Evolutionary conservation across 768 basidiomycete species (phyloP).

Genomic region (Cubamyces lactineus): DNA sequence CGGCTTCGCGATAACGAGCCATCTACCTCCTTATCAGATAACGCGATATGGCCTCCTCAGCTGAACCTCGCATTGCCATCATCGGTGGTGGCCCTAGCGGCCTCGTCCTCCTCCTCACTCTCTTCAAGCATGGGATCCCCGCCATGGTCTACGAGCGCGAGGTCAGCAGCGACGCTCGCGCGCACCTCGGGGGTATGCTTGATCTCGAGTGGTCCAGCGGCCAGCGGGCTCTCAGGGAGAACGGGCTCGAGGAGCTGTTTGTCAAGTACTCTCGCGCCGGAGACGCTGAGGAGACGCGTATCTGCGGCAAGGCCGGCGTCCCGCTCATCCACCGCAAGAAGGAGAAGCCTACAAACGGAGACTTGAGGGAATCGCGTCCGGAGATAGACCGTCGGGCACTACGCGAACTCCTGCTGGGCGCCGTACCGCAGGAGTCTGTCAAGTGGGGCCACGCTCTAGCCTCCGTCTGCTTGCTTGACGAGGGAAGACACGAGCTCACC

Average conservation of each 20-base stretch:
- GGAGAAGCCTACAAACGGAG: background rate
- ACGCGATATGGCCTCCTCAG: too few relatives aligned
- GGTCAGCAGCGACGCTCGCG: background rate
- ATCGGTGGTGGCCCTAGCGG: conserved; percentile 6
- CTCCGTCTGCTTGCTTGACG: conserved; percentile 32
- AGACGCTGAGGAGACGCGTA: conserved; percentile 12
- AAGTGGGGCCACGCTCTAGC: conserved; percentile 46
- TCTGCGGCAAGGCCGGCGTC: conserved; percentile 9
- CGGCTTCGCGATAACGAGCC: too few relatives aligned
- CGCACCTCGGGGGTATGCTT: conserved; percentile 7
- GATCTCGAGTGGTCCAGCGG: conserved; percentile 6
- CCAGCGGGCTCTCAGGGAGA: conserved; percentile 7
- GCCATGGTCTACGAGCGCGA: conserved; percentile 12
- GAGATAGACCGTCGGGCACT: conserved; percentile 16
- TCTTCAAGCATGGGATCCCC: background rate
- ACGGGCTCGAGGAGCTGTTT: conserved; percentile 2
- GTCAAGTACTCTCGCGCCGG: background rate
- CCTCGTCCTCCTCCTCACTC: conserved; percentile 8
- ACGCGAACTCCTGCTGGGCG: conserved; percentile 8
- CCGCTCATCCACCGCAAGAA: background rate
- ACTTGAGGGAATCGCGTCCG: conserved; percentile 3
- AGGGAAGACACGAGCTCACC: conserved; percentile 28
- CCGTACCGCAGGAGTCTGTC: conserved; percentile 36
- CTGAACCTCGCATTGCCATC: conserved; percentile 2
- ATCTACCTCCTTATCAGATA: too few relatives aligned